phyloP scores from a whole-genome alignment of 768 basidiomycete genomes.

The Rickenella mellea region DNA sequence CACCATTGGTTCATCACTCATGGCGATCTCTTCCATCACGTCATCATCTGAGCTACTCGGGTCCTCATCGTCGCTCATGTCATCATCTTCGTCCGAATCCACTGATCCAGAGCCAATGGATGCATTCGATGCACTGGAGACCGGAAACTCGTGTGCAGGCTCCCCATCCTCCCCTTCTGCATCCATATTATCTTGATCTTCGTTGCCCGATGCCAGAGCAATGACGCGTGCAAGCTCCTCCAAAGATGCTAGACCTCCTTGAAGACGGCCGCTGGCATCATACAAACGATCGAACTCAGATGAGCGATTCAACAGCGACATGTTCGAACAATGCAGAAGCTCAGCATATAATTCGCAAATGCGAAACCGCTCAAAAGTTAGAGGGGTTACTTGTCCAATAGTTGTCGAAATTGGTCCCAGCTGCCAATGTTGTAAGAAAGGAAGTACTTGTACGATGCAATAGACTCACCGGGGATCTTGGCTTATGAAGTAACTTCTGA shows the following conservation, averaged over 20 bases:
- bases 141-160: slow-evolving; percentile 59
- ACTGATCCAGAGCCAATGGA: slow-evolving; percentile 36
- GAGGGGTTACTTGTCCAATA: slow-evolving; percentile 62
- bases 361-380: slow-evolving; percentile 91
- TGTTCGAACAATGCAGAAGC: slow-evolving; percentile 94
- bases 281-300: slow-evolving; percentile 62
- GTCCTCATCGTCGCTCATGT: slow-evolving; percentile 60
- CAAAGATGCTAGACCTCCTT: slow-evolving; percentile 76
- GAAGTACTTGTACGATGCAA: slow-evolving; percentile 1
- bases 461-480: slow-evolving; percentile 65
- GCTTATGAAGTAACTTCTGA: slow-evolving; percentile 57
- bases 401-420: slow-evolving; percentile 63
- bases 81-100: slow-evolving; percentile 74
- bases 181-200: slow-evolving; percentile 48
- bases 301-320: slow-evolving; percentile 86
- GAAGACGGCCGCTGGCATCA: slow-evolving; percentile 73
- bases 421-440: slow-evolving; percentile 25
- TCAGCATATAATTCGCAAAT: slow-evolving; percentile 97
- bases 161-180: slow-evolving; percentile 51
- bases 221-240: slow-evolving; percentile 86
- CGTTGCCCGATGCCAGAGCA: slow-evolving; percentile 47
- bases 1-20: slow-evolving; percentile 52
- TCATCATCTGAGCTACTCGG: slow-evolving; percentile 73
- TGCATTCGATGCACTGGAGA: slow-evolving; percentile 43
- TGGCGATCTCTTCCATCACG: slow-evolving; percentile 73